Percentiles rank a stretch among this genome's conserved stretches.
Evolutionary conservation across 2,329 filamentous ascomycete species (phyloP).

Genomic region (Sporothrix brasiliensis): DNA sequence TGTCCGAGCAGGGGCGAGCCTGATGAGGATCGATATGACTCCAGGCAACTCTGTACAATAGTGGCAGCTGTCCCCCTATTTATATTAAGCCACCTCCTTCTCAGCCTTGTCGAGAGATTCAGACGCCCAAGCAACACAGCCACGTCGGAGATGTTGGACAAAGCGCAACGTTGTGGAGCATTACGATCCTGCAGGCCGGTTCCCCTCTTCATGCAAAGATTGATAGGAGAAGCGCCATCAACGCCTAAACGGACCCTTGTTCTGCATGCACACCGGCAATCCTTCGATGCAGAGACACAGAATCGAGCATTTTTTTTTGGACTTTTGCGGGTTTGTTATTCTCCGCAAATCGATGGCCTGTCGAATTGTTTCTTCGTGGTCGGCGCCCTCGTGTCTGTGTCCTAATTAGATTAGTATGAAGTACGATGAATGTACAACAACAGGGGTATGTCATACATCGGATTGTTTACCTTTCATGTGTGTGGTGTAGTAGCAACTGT

Average conservation of each 20-base stretch:
- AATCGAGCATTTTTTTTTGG: neutral
- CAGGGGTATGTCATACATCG: too few relatives aligned
- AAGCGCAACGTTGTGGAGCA: constrained; percentile 13
- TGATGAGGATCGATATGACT: neutral
- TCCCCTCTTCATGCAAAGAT: constrained; percentile 13
- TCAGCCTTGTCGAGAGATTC: neutral
- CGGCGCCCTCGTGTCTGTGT: too few relatives aligned
- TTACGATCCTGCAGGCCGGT: constrained; percentile 5
- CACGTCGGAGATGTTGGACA: neutral
- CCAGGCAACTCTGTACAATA: neutral
- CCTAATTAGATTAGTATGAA: too few relatives aligned
- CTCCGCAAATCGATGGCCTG: neutral
- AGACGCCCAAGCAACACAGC: neutral
- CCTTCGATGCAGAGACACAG: neutral
- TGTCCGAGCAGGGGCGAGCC: too few relatives aligned
- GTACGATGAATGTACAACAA: too few relatives aligned
- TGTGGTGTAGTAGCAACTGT: too few relatives aligned
- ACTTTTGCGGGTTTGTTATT: neutral
- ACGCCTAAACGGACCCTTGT: neutral
- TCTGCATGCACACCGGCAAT: neutral
- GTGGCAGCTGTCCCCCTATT: neutral
- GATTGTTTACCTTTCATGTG: too few relatives aligned
- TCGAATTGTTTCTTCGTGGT: neutral
- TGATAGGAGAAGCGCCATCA: neutral
- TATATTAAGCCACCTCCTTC: neutral